A percentile compares a stretch with the other conserved stretches of the same genome.
phyloP scores from a whole-genome alignment of 495 filamentous ascomycete species.

The Neurospora sp. region DNA sequence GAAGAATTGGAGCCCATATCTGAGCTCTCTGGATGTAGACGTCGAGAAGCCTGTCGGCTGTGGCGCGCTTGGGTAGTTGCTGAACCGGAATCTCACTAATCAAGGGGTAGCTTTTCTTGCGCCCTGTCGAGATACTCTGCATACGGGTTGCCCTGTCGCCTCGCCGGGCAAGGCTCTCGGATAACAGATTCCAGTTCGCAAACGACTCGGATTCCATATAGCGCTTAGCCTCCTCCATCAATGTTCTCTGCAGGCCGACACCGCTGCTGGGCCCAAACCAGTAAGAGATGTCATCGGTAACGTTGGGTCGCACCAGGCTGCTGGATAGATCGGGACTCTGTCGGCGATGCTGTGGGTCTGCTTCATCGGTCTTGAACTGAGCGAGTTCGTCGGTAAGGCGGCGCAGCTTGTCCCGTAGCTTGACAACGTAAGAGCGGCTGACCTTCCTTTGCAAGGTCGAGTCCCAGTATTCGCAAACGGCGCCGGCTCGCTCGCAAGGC shows the following conservation, averaged over 20 bases:
- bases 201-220: conserved; percentile 77
- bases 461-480: conserved; percentile 88
- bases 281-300: conserved; percentile 69
- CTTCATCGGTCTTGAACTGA: conserved; percentile 50
- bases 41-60: conserved; percentile 65
- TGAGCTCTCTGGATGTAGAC: conserved; percentile 78
- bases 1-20: conserved; percentile 71
- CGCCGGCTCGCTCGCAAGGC: conserved; percentile 85
- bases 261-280: conserved; percentile 89
- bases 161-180: conserved; percentile 40
- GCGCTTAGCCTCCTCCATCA: conserved; percentile 90
- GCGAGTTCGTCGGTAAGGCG: conserved; percentile 64
- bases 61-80: conserved; percentile 52
- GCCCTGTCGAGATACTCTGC: conserved; percentile 22
- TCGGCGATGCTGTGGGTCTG: conserved; percentile 50
- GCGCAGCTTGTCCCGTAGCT: conserved; percentile 72
- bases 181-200: conserved; percentile 60
- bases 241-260: conserved; percentile 82
- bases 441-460: conserved; percentile 68
- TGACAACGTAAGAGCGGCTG: conserved; percentile 76
- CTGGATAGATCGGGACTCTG: conserved; percentile 76
- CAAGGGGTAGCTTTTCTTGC: conserved; percentile 57
- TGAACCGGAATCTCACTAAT: conserved; percentile 64
- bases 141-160: conserved; percentile 23
- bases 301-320: conserved; percentile 68